These are phyloP conservation scores for Bothriochloa decipiens DNA, from an alignment of 176 grass and related monocot species.

Conservation along the genomic window DNA sequence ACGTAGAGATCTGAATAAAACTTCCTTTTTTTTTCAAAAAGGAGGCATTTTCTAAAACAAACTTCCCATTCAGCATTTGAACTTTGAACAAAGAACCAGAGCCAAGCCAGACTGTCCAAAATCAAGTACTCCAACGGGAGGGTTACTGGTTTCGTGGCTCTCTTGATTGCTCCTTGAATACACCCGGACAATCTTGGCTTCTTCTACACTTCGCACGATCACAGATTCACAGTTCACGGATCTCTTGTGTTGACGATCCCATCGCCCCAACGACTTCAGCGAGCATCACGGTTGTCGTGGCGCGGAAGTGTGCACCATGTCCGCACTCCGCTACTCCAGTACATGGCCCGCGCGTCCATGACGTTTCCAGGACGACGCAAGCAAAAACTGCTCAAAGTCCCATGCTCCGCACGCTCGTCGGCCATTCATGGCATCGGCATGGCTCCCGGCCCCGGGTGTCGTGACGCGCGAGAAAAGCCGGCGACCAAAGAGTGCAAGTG, in stretches of 20 bases:
- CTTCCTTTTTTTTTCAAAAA: too few species aligned
- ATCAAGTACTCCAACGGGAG: background rate
- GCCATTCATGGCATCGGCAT: background rate
- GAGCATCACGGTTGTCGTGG: background rate
- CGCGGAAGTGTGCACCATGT: background rate
- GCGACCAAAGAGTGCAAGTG: background rate
- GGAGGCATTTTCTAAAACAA: background rate
- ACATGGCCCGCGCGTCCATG: background rate
- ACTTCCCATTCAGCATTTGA: background rate
- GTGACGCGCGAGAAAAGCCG: conserved; percentile 22
- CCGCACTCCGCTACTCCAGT: background rate
- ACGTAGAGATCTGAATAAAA: too few species aligned
- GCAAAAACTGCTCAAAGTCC: background rate
- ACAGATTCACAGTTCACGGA: background rate
- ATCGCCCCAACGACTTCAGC: background rate
- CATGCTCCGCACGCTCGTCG: background rate
- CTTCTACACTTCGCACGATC: background rate
- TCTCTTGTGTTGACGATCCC: background rate
- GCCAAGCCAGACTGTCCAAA: background rate
- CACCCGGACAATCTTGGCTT: background rate
- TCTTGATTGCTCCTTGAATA: background rate
- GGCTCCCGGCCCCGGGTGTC: background rate
- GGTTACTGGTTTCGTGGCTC: background rate
- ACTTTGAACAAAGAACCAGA: background rate
- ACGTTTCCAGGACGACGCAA: background rate